phyloP scores from a whole-genome alignment of 2,329 filamentous ascomycete genomes.

The Xylariaceae sp. region DNA sequence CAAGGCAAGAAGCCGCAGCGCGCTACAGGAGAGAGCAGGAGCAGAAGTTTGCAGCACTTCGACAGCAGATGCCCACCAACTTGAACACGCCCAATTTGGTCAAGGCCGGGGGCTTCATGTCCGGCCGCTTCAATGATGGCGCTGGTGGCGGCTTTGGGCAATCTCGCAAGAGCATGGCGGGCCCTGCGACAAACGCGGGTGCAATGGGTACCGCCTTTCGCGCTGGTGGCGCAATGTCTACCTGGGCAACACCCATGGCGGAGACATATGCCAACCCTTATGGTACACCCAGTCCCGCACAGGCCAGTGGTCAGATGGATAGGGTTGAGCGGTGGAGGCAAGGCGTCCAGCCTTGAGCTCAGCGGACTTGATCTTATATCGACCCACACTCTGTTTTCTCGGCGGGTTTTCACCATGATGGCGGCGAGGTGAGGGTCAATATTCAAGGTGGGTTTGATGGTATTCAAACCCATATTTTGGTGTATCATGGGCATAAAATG shows the following conservation, averaged over 20 bases:
- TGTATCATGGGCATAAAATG: too few relatives aligned
- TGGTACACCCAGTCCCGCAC: conserved; percentile 19
- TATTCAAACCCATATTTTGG: too few relatives aligned
- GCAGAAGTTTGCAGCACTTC: conserved; percentile 43
- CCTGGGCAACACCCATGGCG: conserved; percentile 17
- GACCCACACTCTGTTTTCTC: too few relatives aligned
- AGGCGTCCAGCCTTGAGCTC: conserved; percentile 25
- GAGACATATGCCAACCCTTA: conserved; percentile 22
- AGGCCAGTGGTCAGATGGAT: conserved; percentile 28
- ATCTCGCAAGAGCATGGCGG: conserved; percentile 21
- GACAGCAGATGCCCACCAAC: conserved; percentile 44
- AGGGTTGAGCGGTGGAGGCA: conserved; percentile 32
- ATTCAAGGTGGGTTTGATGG: too few relatives aligned
- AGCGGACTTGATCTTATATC: too few relatives aligned
- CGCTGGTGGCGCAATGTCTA: conserved; percentile 17
- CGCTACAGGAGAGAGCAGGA: conserved; percentile 40
- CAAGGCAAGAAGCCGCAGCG: conserved; percentile 37
- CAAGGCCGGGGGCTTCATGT: conserved; percentile 42
- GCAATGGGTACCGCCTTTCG: conserved; percentile 22
- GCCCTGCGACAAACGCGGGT: conserved; percentile 16
- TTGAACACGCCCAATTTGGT: conserved; percentile 30
- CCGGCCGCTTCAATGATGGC: conserved; percentile 52
- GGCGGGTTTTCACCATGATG: too few relatives aligned
- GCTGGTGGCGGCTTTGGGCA: conserved; percentile 35
- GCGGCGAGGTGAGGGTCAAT: too few relatives aligned